Evolutionary conservation across 148 eudicot species (phyloP).

Genomic region (Fallopia convolvulus): DNA sequence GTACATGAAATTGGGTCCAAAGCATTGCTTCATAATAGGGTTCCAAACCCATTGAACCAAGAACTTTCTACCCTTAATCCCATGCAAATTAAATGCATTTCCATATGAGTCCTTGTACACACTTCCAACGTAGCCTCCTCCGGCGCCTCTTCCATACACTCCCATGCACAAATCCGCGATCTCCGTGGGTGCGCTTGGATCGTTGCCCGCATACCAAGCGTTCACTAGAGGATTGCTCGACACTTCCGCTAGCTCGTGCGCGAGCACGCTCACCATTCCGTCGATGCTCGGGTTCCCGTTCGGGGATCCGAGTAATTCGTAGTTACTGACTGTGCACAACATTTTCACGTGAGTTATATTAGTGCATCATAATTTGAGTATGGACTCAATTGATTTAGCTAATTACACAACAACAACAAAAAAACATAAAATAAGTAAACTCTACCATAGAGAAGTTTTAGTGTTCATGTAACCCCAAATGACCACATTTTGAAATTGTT

Average conservation of each 20-base stretch:
- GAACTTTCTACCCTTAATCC: conserved; percentile 49
- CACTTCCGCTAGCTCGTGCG: conserved; percentile 77
- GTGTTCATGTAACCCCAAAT: no score
- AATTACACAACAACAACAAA: no score
- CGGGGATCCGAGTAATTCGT: conserved; percentile 38
- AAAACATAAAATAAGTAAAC: no score
- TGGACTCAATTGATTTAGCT: no score
- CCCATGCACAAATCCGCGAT: conserved; percentile 94
- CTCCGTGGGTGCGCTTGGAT: conserved; percentile 78
- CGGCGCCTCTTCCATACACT: conserved; percentile 83
- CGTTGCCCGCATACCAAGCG: conserved; percentile 92
- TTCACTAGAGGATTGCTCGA: conserved; percentile 75
- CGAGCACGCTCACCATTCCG: conserved; percentile 90
- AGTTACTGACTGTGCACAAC: background rate
- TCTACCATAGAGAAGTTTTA: no score
- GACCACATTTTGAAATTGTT: no score
- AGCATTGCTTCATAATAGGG: conserved; percentile 52
- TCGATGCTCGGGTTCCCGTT: conserved; percentile 73
- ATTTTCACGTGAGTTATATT: background rate
- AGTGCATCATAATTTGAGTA: no score
- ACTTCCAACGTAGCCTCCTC: conserved; percentile 88
- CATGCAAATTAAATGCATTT: conserved; percentile 83
- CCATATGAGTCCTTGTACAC: conserved; percentile 68
- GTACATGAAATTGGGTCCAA: conserved; percentile 46
- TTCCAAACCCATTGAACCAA: conserved; percentile 93